Percentiles rank a stretch among this genome's conserved stretches.
These are phyloP conservation scores for Spathaspora sp. DNA, from an alignment of 1,139 yeast species.

Conservation along the genomic window DNA sequence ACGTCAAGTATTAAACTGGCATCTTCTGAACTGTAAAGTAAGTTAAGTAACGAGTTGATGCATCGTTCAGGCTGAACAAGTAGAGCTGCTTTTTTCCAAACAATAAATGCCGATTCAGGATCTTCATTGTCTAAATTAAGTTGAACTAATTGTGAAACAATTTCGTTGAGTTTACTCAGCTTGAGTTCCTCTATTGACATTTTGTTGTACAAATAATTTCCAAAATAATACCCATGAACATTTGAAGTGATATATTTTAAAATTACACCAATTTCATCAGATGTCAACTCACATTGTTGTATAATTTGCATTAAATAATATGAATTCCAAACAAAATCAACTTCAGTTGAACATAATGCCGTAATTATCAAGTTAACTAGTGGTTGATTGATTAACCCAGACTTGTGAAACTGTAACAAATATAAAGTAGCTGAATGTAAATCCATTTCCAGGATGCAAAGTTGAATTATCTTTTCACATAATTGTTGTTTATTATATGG, in stretches of 20 bases:
- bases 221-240: constrained; percentile 10
- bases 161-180: not conserved
- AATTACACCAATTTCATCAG: constrained; percentile 4
- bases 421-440: not conserved
- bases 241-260: constrained; percentile 8
- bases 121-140: constrained; percentile 9
- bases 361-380: not conserved
- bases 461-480: not conserved
- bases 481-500: not conserved
- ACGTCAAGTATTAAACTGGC: not conserved
- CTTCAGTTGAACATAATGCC: not conserved
- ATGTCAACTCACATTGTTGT: constrained; percentile 1
- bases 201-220: constrained; percentile 9
- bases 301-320: constrained; percentile 10
- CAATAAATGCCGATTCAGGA: not conserved
- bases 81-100: not conserved
- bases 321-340: constrained; percentile 4
- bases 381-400: not conserved
- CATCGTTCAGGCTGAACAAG: constrained; percentile 1
- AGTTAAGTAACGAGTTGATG: not conserved
- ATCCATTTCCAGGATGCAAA: not conserved
- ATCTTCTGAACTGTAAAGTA: not conserved
- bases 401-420: not conserved
- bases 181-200: not conserved
- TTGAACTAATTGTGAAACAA: constrained; percentile 3